Evolutionary conservation across 2,329 filamentous ascomycete species (phyloP).

Genomic region (Bipolaris zeicola): DNA sequence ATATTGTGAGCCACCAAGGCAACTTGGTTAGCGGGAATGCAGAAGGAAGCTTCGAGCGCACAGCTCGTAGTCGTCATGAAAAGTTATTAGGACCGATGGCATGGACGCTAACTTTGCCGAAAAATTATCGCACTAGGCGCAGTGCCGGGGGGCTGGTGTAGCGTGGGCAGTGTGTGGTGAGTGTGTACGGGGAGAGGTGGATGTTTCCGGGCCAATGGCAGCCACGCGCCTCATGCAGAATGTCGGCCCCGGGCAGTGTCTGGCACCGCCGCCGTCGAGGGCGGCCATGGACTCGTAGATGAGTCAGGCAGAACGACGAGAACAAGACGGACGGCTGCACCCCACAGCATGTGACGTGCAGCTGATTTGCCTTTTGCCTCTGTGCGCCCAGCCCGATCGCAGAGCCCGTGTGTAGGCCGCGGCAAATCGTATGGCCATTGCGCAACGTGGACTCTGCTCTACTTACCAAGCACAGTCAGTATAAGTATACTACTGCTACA

Average conservation of each 20-base stretch:
- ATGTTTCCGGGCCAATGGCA: constrained; percentile 26
- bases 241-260: constrained; percentile 28
- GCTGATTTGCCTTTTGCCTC: constrained; percentile 18
- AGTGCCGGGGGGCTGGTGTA: constrained; percentile 5
- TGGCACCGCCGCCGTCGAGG: constrained; percentile 26
- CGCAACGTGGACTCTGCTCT: not conserved
- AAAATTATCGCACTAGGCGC: constrained; percentile 25
- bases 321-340: constrained; percentile 34
- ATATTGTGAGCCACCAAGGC: constrained; percentile 31
- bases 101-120: constrained; percentile 22
- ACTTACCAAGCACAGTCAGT: too few relatives aligned
- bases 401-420: not conserved
- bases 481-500: too few relatives aligned
- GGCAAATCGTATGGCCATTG: constrained; percentile 10
- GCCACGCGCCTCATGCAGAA: not conserved
- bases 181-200: constrained; percentile 24
- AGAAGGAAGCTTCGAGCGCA: constrained; percentile 36
- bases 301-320: constrained; percentile 33
- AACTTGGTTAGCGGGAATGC: constrained; percentile 35
- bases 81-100: constrained; percentile 10
- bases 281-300: constrained; percentile 12
- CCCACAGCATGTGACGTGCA: constrained; percentile 30
- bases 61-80: constrained; percentile 35
- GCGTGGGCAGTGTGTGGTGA: constrained; percentile 10
- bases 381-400: constrained; percentile 17